Base-by-base conservation (phyloP, 345 rosid genomes). In the Salix caprea region DNA sequence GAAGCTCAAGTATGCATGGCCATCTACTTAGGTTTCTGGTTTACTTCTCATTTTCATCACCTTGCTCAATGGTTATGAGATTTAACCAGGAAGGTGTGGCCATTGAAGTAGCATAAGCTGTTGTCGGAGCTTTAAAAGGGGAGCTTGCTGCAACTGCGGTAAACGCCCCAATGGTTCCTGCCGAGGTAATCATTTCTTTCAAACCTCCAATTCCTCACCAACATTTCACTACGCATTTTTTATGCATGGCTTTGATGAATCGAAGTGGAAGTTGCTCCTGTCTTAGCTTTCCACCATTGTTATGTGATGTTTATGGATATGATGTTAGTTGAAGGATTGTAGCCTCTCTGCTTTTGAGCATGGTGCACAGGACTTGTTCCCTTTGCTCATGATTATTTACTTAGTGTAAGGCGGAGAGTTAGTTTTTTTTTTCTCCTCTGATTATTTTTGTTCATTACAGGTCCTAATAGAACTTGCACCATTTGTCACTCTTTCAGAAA, bases 141-240 rank as follows among this genome's bases (percentile, higher is more conserved):
- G 76, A 79, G 48, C 76, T 79, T 39, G 72, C 82, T 52, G 64
- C 78, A 5, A 79, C 78, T 64, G 79, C 82, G 10, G 82, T 79
- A 50, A 79, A 79, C 65, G 72, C 78, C 52, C 78, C 82, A 11
- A 74, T 79, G 82, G 76, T 79, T 62, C 72, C 76, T 70, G 72
- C 78, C 39, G 75, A 75, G 82, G 82, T 75, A 65, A 23, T 50
- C 42, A 19, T 24, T 56, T 9, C 9, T 34, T 56, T 34, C 24
- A 32, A 65, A 65, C 11, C 68, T 65, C 14, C 21, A 14, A 65
- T 10, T 26, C 62, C 62, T n/a, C 26, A 56, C 62, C 23, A 67
- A 34, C 42, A 10, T 32, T 70, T 24, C 23, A 10, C 56, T 26
- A 2, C 28, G 48, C n/a, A 48, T 12, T 15, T 26, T 61, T 37